Conservation (phyloP, 306 rosid species). For the Cucurbita ficifolia region DNA sequence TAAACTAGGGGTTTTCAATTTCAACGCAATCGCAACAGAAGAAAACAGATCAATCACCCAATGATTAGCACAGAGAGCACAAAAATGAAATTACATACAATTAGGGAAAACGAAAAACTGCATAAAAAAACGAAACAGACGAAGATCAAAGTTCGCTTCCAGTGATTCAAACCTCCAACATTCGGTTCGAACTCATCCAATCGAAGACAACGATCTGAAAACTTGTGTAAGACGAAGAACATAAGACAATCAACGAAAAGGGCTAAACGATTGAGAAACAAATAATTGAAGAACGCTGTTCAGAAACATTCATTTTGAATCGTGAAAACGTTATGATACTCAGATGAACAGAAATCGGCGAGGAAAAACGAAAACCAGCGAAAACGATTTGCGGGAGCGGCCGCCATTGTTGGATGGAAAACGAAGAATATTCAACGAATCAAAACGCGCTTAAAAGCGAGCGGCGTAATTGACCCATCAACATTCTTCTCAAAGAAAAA, state of each 20-base stretch:
- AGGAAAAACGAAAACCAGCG: not conserved
- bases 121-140: not conserved
- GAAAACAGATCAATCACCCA: not conserved
- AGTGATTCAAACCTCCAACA: not conserved
- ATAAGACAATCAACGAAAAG: not conserved
- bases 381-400: not conserved
- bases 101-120: not conserved
- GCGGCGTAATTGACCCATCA: not conserved
- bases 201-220: not conserved
- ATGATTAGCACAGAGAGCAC: not conserved
- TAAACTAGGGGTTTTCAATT: not conserved
- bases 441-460: not conserved
- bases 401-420: slow-evolving; percentile 1
- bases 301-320: not conserved
- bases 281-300: slow-evolving; percentile 1
- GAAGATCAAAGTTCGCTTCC: not conserved
- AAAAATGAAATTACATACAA: not conserved
- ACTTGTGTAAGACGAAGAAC: not conserved
- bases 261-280: not conserved
- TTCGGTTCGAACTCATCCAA: not conserved
- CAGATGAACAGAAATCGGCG: not conserved
- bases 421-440: not conserved
- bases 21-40: not conserved
- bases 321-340: not conserved
- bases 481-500: not conserved